Evolutionary conservation across 2,329 filamentous ascomycete genomes (phyloP), one percentile per base, ranked within the genome.

Genomic region (Celoporthe dispersa): DNA sequence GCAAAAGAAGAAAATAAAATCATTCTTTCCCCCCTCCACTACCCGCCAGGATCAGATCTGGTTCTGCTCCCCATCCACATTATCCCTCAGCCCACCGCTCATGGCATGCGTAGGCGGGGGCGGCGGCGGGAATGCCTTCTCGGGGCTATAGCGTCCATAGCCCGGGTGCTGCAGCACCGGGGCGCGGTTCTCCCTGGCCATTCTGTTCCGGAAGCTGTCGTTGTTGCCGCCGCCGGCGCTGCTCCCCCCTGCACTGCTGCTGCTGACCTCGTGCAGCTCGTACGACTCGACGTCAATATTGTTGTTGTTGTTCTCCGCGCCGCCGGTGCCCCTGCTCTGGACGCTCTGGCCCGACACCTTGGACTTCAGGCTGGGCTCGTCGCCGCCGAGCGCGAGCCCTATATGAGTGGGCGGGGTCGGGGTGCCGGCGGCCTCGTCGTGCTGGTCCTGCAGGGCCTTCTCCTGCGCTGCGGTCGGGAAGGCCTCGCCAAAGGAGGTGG

Each of bases 81-180:
- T 70, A 19, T 74, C 73, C 28, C 70, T 71, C 67, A 71, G 55
- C 16, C 72, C 76, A 12, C 72, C 68, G 35, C 73, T 66, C 53
- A 51, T 64, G n/a, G 64, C 31, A 33, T 70, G 70, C 7, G 51
- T 41, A 12, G 65, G 70, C 44, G 68, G 55, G 28, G 69, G 69
- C 57, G 68, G 67, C 39, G 67, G 70, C n/a, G 68, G 70, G n/a
- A 67, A 55, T 3, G 60, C 44, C 55, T 64, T 70, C 1, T 75
- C 76, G 9, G 73, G 70, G 33, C 75, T 73, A 35, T 79, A 76
- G 70, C 83, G 79, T 22, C 84, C 83, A 61, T 83, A 82, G 0
- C 84, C 84, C 0, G 84, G 84, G 65, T 86, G 85, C 33, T 79
- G 79, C 55, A 86, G 75, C 33, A 83, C 76, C 0, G 85, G 84